Conservation (phyloP, 2,329 filamentous ascomycete species). For the Cladosporium velox region DNA sequence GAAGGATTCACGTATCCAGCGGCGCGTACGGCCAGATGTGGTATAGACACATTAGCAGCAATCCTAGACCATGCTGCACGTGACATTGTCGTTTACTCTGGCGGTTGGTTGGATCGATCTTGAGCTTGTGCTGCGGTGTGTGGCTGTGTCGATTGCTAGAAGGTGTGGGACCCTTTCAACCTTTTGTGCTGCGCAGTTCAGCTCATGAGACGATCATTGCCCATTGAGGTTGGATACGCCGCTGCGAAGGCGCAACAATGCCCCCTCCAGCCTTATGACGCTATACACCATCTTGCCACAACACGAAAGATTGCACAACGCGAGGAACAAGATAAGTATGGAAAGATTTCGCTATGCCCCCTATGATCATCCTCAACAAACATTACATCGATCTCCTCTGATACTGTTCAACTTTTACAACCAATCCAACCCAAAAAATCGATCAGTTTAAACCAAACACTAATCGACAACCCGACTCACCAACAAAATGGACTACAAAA, state of each 20-base stretch:
- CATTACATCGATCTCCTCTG: too few relatives aligned
- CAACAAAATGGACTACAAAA: too few relatives aligned
- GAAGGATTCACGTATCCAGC: background rate
- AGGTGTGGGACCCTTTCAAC: background rate
- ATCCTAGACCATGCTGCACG: background rate
- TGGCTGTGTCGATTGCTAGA: slow-evolving; percentile 9
- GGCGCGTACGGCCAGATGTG: background rate
- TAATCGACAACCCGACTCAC: too few relatives aligned
- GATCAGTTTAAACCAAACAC: too few relatives aligned
- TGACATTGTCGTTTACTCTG: background rate
- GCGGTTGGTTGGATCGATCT: background rate
- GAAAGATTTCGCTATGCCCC: background rate
- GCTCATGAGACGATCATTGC: background rate
- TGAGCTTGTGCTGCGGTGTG: background rate
- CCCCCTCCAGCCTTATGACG: background rate
- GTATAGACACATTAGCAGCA: background rate
- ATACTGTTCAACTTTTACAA: too few relatives aligned
- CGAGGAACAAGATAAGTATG: background rate
- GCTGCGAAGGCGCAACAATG: slow-evolving; percentile 1
- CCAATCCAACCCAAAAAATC: background rate
- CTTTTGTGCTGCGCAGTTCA: background rate
- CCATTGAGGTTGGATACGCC: background rate
- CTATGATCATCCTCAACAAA: background rate
- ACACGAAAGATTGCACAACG: background rate
- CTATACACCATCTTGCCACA: background rate